phyloP scores from a whole-genome alignment of 306 rosid species.

The Carpinus viminea region DNA sequence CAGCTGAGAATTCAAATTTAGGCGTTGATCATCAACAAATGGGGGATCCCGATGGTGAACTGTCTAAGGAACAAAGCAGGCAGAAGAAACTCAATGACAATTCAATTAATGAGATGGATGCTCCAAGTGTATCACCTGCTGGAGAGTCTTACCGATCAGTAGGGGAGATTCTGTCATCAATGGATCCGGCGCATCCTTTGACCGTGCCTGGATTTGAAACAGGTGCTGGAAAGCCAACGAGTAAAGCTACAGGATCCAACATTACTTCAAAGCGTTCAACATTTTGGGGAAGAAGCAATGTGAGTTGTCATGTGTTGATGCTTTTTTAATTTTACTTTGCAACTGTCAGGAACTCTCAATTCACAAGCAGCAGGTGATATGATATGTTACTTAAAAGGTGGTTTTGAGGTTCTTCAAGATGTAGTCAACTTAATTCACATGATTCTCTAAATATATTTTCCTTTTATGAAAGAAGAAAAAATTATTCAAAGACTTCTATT shows the following conservation, averaged over 20 bases:
- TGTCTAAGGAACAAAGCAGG: constrained; percentile 55
- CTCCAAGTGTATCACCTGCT: constrained; percentile 58
- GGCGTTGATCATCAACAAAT: constrained; percentile 42
- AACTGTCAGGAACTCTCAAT: neutral
- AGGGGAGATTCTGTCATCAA: constrained; percentile 85
- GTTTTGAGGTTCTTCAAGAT: neutral
- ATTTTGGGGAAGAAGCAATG: constrained; percentile 98
- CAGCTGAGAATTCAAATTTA: constrained; percentile 51
- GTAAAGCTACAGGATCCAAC: constrained; percentile 60
- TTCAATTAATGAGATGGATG: constrained; percentile 52
- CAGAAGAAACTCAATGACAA: constrained; percentile 54
- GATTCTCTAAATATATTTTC: neutral
- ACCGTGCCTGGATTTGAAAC: constrained; percentile 52
- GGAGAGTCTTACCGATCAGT: constrained; percentile 75
- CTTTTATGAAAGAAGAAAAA: neutral
- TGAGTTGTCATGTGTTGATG: constrained; percentile 47
- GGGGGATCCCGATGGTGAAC: constrained; percentile 44
- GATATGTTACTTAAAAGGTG: neutral
- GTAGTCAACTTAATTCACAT: neutral
- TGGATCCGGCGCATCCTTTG: constrained; percentile 69
- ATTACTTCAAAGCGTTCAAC: constrained; percentile 68
- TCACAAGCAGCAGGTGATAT: neutral
- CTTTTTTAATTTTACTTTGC: neutral
- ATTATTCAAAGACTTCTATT: neutral
- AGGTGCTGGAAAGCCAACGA: constrained; percentile 59